phyloP scores from a whole-genome alignment of 2,329 filamentous ascomycete genomes.

The Trichophyton simii region DNA sequence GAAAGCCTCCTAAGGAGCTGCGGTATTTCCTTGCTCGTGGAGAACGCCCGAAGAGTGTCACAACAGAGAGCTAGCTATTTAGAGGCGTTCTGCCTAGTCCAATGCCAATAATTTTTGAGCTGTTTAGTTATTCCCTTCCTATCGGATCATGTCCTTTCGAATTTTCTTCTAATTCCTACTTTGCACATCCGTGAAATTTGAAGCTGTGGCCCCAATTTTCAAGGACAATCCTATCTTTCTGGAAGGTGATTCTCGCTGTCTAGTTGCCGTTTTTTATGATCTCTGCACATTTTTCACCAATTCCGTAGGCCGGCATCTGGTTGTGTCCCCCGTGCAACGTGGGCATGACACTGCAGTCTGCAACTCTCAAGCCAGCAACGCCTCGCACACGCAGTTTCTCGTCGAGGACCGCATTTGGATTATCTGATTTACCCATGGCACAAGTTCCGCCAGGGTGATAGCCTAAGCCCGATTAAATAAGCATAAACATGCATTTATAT shows the following conservation, averaged over 20 bases:
- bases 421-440: slow-evolving; percentile 24
- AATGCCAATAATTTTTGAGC: not conserved
- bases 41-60: not conserved
- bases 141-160: not conserved
- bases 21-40: slow-evolving; percentile 2
- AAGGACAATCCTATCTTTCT: not conserved
- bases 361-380: slow-evolving; percentile 42
- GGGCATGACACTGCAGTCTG: slow-evolving; percentile 46
- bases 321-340: slow-evolving; percentile 41
- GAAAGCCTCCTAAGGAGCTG: not conserved
- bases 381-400: slow-evolving; percentile 36
- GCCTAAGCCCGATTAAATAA: slow-evolving; percentile 22
- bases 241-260: not conserved
- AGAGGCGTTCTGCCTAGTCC: not conserved
- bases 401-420: slow-evolving; percentile 25
- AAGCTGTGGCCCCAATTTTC: not conserved
- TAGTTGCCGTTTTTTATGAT: slow-evolving; percentile 27
- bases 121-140: not conserved
- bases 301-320: slow-evolving; percentile 39
- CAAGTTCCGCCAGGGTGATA: slow-evolving; percentile 27
- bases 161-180: not conserved
- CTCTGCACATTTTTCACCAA: slow-evolving; percentile 48
- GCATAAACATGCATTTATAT: slow-evolving; percentile 41
- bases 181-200: not conserved
- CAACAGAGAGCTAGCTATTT: not conserved